Conservation (phyloP, 2,329 filamentous ascomycete species). For the Pyricularia grisea region DNA sequence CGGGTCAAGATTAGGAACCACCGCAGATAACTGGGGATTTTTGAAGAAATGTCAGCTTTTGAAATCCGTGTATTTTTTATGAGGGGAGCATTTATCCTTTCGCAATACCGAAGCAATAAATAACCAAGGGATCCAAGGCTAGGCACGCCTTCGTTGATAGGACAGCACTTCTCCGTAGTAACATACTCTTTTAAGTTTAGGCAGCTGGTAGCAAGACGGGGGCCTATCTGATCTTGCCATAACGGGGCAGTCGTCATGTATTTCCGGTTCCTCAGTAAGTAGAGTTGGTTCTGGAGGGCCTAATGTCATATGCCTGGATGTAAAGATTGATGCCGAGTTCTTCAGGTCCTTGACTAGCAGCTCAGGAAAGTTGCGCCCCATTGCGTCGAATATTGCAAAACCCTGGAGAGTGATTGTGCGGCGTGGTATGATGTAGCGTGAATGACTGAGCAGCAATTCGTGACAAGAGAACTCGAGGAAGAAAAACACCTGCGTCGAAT, state of each 20-base stretch:
- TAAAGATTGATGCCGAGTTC: slow-evolving; percentile 35
- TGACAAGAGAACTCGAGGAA: not conserved
- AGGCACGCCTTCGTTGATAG: not conserved
- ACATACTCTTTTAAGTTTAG: slow-evolving; percentile 1
- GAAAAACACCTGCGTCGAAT: not conserved
- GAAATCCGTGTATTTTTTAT: not conserved
- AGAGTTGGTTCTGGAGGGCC: slow-evolving; percentile 27
- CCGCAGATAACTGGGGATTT: not conserved
- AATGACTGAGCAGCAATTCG: not conserved
- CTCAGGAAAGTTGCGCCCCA: slow-evolving; percentile 42
- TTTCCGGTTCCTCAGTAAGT: not conserved
- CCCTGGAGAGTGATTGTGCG: too few relatives aligned
- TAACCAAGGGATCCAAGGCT: not conserved
- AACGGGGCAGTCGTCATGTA: not conserved
- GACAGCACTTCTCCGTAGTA: not conserved
- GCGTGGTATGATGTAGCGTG: not conserved
- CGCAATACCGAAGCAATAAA: not conserved
- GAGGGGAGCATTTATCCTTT: not conserved
- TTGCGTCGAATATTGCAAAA: slow-evolving; percentile 6
- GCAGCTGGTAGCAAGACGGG: not conserved
- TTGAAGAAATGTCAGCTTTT: not conserved
- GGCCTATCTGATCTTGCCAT: not conserved
- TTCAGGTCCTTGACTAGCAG: slow-evolving; percentile 45
- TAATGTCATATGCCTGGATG: slow-evolving; percentile 41
- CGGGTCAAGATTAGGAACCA: not conserved